A percentile compares a stretch with the other conserved stretches of the same genome.
These are phyloP conservation scores for Pseudomonodictys pantanalensis DNA, from an alignment of 495 filamentous ascomycete genomes.

Conservation along the genomic window DNA sequence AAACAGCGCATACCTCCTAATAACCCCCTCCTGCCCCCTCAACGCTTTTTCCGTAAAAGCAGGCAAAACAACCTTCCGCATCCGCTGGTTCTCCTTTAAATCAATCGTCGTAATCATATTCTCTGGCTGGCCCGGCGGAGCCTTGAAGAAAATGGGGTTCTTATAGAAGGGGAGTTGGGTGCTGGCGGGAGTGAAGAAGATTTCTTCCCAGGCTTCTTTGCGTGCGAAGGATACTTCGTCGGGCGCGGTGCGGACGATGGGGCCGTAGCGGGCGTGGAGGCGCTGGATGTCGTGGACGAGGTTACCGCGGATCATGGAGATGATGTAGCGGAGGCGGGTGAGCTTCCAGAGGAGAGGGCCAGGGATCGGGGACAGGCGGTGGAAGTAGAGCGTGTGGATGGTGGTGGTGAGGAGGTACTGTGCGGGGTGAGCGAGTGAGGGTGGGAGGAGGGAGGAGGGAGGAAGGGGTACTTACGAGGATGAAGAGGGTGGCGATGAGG, in stretches of 20 bases:
- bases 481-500: neutral
- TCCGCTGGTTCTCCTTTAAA: neutral
- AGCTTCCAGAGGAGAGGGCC: neutral
- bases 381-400: neutral
- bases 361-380: neutral
- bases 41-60: neutral
- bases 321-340: neutral
- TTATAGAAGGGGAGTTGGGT: neutral
- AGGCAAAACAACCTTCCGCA: neutral
- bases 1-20: neutral
- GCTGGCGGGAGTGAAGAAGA: neutral
- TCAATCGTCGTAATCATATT: neutral
- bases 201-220: neutral
- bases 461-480: neutral
- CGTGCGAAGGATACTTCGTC: neutral
- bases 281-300: neutral
- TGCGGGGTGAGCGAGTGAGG: neutral
- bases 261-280: neutral
- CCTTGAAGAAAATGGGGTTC: neutral
- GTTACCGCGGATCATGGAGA: neutral
- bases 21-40: neutral
- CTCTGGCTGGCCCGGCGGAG: neutral
- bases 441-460: neutral
- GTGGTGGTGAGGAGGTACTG: neutral
- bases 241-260: neutral